Conservation (phyloP, 2,329 filamentous ascomycete species). For the Lasiodiplodia gonubiensis region DNA sequence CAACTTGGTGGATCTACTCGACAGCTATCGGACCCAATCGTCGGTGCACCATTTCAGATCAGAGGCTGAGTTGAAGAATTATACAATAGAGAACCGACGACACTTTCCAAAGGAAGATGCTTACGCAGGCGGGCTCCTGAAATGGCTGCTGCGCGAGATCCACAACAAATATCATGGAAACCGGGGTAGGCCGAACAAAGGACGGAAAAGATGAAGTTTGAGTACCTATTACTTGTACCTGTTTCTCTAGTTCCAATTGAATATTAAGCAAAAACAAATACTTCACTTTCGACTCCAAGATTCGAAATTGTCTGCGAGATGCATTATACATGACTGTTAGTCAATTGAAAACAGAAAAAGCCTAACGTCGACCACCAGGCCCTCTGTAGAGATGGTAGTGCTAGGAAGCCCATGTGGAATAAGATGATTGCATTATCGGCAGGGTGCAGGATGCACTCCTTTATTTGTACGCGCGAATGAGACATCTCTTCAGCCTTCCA, state of each 20-base stretch:
- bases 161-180: slow-evolving; percentile 1
- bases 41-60: background rate
- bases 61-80: background rate
- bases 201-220: background rate
- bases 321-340: too few species aligned
- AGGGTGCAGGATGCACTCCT: too few species aligned
- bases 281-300: too few species aligned
- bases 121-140: background rate
- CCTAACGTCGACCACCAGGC: too few species aligned
- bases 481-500: too few species aligned
- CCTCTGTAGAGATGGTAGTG: too few species aligned
- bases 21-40: background rate
- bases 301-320: too few species aligned
- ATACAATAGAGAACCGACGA: background rate
- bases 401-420: too few species aligned
- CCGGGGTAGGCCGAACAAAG: background rate
- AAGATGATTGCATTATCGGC: too few species aligned
- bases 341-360: too few species aligned
- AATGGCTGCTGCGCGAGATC: background rate
- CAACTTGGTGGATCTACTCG: background rate
- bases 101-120: background rate
- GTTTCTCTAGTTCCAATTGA: background rate
- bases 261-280: too few species aligned
- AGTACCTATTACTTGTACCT: background rate
- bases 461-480: too few species aligned